These are phyloP conservation scores for Diddensiella transvaalensis DNA, from an alignment of 805 yeast genomes.

Conservation along the genomic window DNA sequence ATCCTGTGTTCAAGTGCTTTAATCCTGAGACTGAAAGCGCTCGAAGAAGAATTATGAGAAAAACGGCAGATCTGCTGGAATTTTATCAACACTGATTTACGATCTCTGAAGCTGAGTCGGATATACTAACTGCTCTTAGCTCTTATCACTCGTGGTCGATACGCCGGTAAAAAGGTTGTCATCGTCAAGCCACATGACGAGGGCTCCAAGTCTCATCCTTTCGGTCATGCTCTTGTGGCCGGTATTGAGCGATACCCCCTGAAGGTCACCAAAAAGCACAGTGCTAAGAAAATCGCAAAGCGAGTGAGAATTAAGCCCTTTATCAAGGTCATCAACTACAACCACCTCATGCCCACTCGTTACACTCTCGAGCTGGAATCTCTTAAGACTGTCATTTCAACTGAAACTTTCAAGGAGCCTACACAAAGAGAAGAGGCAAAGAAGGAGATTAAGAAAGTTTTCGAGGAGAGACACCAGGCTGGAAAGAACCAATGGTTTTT, in stretches of 20 bases:
- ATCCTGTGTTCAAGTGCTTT: too few relatives aligned
- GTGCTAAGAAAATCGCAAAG: slow-evolving; percentile 94
- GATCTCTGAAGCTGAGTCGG: too few relatives aligned
- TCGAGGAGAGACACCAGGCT: slow-evolving; percentile 97
- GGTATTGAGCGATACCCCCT: slow-evolving; percentile 99
- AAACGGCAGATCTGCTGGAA: too few relatives aligned
- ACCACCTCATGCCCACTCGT: slow-evolving; percentile 99
- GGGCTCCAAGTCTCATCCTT: slow-evolving; percentile 97
- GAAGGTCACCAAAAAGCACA: slow-evolving; percentile 92
- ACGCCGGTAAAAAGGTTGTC: slow-evolving; percentile 99
- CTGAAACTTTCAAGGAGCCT: slow-evolving; percentile 96
- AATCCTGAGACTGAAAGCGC: too few relatives aligned
- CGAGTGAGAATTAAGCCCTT: slow-evolving; percentile 98
- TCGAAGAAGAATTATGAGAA: too few relatives aligned
- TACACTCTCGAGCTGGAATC: slow-evolving; percentile 96
- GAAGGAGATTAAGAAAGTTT: slow-evolving; percentile 98
- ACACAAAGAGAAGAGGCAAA: slow-evolving; percentile 98
- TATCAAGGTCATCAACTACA: slow-evolving; percentile 98
- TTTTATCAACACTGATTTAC: too few relatives aligned
- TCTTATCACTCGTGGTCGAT: slow-evolving; percentile 99
- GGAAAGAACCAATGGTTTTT: slow-evolving; percentile 99
- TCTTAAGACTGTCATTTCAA: slow-evolving; percentile 84
- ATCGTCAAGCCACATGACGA: slow-evolving; percentile 97
- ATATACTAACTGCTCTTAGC: too few relatives aligned
- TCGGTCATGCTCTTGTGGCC: slow-evolving; percentile 99